Conservation (phyloP, 2,329 filamentous ascomycete genomes). For the Phialophora macrospora region DNA sequence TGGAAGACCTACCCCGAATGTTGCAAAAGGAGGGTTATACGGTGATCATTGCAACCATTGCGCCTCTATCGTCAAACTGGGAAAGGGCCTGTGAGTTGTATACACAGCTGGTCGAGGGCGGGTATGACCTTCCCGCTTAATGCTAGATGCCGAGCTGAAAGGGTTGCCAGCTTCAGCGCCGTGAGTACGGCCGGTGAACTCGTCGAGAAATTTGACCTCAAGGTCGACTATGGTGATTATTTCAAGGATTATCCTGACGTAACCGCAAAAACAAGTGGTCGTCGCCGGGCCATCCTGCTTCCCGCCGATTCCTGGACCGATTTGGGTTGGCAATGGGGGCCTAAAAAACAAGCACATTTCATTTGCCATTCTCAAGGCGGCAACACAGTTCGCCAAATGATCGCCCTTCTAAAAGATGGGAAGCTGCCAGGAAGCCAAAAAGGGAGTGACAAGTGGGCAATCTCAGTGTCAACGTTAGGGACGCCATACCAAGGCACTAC, state of each 20-base stretch:
- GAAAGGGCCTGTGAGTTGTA: neutral
- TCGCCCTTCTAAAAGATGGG: neutral
- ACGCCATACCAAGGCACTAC: neutral
- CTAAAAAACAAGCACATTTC: neutral
- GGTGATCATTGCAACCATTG: neutral
- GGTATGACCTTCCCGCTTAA: neutral
- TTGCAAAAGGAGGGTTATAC: neutral
- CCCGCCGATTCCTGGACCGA: neutral
- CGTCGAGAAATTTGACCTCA: neutral
- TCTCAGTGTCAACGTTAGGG: neutral
- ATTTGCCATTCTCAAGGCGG: slow-evolving; percentile 1
- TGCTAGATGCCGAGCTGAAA: neutral
- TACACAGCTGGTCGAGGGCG: neutral
- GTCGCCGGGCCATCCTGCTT: neutral
- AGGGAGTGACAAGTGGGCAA: neutral
- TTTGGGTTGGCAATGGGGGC: neutral
- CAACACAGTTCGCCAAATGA: neutral
- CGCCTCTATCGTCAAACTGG: neutral
- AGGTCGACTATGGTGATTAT: neutral
- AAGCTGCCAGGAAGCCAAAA: neutral
- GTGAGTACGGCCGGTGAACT: neutral
- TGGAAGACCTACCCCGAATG: neutral
- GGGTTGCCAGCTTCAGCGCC: neutral
- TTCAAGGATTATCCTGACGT: neutral
- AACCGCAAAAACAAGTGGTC: neutral